These are phyloP conservation scores for Thymus quinquecostatus DNA, from an alignment of 257 asterid genomes.

Conservation along the genomic window DNA sequence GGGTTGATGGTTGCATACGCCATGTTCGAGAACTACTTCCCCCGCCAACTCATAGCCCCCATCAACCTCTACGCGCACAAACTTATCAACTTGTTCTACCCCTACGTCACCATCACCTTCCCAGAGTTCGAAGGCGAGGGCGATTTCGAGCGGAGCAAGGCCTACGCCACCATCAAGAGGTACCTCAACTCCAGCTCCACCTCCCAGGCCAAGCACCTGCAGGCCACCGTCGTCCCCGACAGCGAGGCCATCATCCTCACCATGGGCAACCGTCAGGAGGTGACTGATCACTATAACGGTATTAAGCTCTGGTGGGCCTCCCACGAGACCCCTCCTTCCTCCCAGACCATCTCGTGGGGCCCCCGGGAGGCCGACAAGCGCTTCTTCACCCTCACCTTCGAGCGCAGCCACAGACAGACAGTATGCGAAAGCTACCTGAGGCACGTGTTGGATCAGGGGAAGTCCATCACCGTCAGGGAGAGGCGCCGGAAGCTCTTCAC, in stretches of 20 bases:
- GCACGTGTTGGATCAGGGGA: conserved; percentile 53
- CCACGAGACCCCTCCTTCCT: not conserved
- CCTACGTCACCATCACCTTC: conserved; percentile 48
- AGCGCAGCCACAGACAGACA: too few relatives aligned
- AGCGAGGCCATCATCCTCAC: conserved; percentile 48
- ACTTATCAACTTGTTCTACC: conserved; percentile 31
- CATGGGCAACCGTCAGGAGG: conserved; percentile 66
- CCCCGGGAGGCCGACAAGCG: conserved; percentile 48
- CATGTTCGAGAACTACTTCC: conserved; percentile 55
- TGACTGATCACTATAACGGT: conserved; percentile 49
- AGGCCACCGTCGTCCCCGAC: conserved; percentile 46
- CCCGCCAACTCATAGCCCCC: conserved; percentile 36
- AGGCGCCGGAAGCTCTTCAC: conserved; percentile 52
- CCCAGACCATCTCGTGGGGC: conserved; percentile 44
- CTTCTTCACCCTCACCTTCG: conserved; percentile 48
- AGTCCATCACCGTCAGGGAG: conserved; percentile 44
- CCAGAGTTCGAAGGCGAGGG: conserved; percentile 39
- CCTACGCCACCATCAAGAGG: conserved; percentile 51
- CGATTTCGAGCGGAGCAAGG: conserved; percentile 47
- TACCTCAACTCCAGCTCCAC: conserved; percentile 55
- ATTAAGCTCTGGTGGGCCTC: conserved; percentile 62
- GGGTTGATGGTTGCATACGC: conserved; percentile 39
- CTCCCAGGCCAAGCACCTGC: conserved; percentile 50
- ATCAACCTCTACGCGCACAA: conserved; percentile 32
- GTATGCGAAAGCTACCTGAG: conserved; percentile 30